Evolutionary conservation across 225 moss, liverwort and hornwort genomes (phyloP).

Genomic region (Pleurozium schreberi): DNA sequence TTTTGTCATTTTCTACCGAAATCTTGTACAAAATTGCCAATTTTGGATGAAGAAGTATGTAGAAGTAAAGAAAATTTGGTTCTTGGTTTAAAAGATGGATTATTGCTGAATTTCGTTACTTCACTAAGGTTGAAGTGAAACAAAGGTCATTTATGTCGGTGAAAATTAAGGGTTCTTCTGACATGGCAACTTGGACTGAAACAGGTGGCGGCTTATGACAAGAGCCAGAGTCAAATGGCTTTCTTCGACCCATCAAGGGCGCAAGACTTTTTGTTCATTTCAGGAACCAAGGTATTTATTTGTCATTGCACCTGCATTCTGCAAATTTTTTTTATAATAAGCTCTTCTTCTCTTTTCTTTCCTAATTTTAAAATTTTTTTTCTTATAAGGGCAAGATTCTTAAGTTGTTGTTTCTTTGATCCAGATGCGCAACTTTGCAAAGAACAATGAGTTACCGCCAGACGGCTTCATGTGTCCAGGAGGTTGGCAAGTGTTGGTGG

Average conservation of each 20-base stretch:
- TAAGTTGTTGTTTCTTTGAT: background rate
- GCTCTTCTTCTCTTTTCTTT: background rate
- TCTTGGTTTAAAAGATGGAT: background rate
- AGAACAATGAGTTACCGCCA: conserved; percentile 58
- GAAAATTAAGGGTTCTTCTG: background rate
- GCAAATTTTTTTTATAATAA: too few relatives aligned
- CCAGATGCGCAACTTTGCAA: conserved; percentile 95
- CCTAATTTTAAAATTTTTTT: background rate
- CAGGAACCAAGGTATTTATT: conserved; percentile 73
- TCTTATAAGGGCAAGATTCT: background rate
- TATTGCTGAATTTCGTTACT: background rate
- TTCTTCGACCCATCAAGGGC: conserved; percentile 77
- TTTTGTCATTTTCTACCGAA: background rate
- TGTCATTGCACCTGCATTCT: background rate
- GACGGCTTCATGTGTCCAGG: conserved; percentile 95
- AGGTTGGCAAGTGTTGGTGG: conserved; percentile 91
- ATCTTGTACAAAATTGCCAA: too few relatives aligned
- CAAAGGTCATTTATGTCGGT: background rate
- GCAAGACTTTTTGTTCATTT: conserved; percentile 78
- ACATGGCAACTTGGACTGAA: background rate
- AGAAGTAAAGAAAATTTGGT: too few relatives aligned
- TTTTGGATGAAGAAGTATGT: background rate
- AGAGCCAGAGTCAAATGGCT: conserved; percentile 56
- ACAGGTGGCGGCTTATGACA: conserved; percentile 95
- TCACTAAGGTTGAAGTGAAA: background rate